Conservation (phyloP, 2,329 filamentous ascomycete species). For the Xylariaceae sp. region DNA sequence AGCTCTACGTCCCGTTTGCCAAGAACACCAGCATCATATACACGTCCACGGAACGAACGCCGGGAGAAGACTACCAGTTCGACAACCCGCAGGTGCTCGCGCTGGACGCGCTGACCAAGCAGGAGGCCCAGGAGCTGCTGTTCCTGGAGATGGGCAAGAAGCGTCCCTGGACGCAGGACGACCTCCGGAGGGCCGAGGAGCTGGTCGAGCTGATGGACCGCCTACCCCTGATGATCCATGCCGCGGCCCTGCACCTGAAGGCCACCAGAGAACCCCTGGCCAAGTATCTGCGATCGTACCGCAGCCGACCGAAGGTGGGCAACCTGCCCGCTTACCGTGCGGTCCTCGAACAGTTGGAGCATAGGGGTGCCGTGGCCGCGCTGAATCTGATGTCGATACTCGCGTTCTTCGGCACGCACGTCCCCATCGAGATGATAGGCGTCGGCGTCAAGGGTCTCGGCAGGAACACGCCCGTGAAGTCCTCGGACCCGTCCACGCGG, state of each 20-base stretch:
- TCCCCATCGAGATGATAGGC: constrained; percentile 58
- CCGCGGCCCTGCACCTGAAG: constrained; percentile 54
- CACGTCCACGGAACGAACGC: constrained; percentile 56
- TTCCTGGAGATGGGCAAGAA: constrained; percentile 55
- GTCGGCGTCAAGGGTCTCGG: constrained; percentile 43
- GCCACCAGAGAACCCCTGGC: constrained; percentile 54
- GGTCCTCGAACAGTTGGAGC: constrained; percentile 41
- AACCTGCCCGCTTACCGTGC: constrained; percentile 39
- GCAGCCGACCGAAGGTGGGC: constrained; percentile 46
- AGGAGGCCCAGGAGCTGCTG: constrained; percentile 53
- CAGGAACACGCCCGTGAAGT: constrained; percentile 37
- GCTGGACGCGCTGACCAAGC: constrained; percentile 44
- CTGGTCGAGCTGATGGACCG: constrained; percentile 57
- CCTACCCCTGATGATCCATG: constrained; percentile 60
- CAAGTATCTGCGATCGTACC: constrained; percentile 51
- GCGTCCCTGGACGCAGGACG: constrained; percentile 44
- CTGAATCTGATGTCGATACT: constrained; percentile 58
- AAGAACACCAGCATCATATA: constrained; percentile 59
- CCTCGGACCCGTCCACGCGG: constrained; percentile 29
- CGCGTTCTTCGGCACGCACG: constrained; percentile 56
- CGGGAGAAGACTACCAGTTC: constrained; percentile 47
- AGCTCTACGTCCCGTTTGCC: constrained; percentile 56
- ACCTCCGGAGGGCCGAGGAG: constrained; percentile 50
- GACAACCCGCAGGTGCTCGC: constrained; percentile 51
- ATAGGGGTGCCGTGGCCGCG: constrained; percentile 41